phyloP scores from a whole-genome alignment of 2,329 filamentous ascomycete genomes.

The Arthrobotrys conoides region DNA sequence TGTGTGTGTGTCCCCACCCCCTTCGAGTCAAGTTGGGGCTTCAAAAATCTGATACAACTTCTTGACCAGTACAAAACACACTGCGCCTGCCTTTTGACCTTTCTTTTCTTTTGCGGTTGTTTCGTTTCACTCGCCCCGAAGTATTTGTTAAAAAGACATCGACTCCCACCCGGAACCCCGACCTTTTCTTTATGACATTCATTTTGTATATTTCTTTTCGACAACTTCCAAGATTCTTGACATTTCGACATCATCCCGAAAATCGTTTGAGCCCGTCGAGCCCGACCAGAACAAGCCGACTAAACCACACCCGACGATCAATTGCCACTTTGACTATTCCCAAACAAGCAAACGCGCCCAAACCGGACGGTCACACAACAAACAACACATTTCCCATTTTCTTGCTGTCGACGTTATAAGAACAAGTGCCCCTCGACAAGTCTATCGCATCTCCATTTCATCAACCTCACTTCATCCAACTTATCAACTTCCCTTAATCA shows the following conservation, averaged over 20 bases:
- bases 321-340: conserved; percentile 20
- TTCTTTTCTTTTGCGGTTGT: not conserved
- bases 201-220: not conserved
- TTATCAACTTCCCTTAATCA: not conserved
- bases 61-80: conserved; percentile 32
- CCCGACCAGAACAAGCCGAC: not conserved
- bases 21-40: not conserved
- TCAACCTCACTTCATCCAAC: conserved; percentile 7
- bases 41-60: conserved; percentile 23
- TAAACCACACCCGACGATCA: not conserved
- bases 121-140: not conserved
- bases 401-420: not conserved
- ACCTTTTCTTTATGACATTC: not conserved
- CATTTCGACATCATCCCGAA: too few relatives aligned
- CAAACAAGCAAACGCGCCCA: conserved; percentile 33
- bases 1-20: not conserved
- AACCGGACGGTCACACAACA: conserved; percentile 27
- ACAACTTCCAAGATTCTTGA: conserved; percentile 1
- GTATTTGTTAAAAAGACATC: conserved; percentile 1
- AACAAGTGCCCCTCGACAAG: not conserved
- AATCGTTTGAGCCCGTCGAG: not conserved
- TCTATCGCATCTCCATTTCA: not conserved
- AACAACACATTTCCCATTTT: conserved; percentile 8
- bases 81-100: conserved; percentile 2
- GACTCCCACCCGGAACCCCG: not conserved